Evolutionary conservation across 2,329 filamentous ascomycete species (phyloP), one percentile per base, ranked within the genome.

Genomic region (Allantophomopsis cytisporea): DNA sequence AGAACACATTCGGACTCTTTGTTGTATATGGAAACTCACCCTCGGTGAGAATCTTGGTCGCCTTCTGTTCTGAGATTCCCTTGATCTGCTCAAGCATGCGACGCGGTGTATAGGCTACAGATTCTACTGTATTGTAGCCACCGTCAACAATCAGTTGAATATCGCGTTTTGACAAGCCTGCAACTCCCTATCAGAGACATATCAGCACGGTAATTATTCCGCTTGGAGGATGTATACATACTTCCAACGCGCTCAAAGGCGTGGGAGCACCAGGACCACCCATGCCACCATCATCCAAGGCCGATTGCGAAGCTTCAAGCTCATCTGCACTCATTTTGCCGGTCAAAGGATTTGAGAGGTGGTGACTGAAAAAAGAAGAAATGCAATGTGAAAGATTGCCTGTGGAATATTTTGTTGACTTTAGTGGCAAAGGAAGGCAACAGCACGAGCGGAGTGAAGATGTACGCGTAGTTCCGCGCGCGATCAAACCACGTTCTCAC

Each of bases 51-150:
- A 98, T 79, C 56, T 96, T 96, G 28, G 76, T 79, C 2, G 93
- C 91, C 59, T 98, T 98, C 55, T 93, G 83, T 62, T 96, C 89
- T 1, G 91, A 98, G 28, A 98, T 94, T 41, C 91, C 91, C 60
- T 96, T 98, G 61, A 98, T 89, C 58, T 93, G 86, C 60, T 98
- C 89, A 14, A 98, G 65, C 41, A 81, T 67, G 54, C 89, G 76
- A 39, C 73, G 83, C 57, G 91, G 76, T 3, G 76, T 96, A 57
- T 98, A 98, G 37, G 91, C 91, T 44, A 98, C 83, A 2, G 88
- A 81, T 61, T 98, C 91, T 31, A 98, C 87, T 0, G 91, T 98
- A 58, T 96, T 86, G 60, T 79, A 96, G 5, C 91, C 91, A 31
- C 84, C 88, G 54, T 96, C 89, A 14, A 93, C 68, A 16, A 98